These are phyloP conservation scores for Fusarium domesticum DNA, from an alignment of 2,329 filamentous ascomycete genomes.

Conservation along the genomic window DNA sequence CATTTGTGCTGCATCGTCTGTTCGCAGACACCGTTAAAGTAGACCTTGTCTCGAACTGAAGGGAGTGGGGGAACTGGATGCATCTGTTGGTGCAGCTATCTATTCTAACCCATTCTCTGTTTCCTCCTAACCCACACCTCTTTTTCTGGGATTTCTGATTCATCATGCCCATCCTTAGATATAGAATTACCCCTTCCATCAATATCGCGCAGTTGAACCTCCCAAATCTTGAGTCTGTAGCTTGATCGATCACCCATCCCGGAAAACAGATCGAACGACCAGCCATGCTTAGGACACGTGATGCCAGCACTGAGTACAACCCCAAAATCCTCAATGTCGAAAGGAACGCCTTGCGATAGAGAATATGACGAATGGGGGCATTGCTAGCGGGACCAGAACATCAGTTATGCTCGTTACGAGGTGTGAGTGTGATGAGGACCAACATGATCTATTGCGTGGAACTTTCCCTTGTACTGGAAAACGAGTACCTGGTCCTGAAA, in stretches of 20 bases:
- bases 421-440: slow-evolving; percentile 29
- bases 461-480: slow-evolving; percentile 59
- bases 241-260: slow-evolving; percentile 59
- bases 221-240: slow-evolving; percentile 63
- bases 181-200: background rate
- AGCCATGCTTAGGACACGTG: slow-evolving; percentile 65
- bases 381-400: slow-evolving; percentile 39
- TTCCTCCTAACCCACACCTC: slow-evolving; percentile 46
- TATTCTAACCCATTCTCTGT: slow-evolving; percentile 36
- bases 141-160: slow-evolving; percentile 13
- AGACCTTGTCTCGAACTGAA: too few relatives aligned
- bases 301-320: slow-evolving; percentile 60
- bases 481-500: slow-evolving; percentile 62
- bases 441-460: slow-evolving; percentile 69
- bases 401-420: background rate
- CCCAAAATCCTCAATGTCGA: slow-evolving; percentile 73
- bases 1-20: too few relatives aligned
- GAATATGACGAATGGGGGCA: slow-evolving; percentile 68
- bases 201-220: slow-evolving; percentile 51
- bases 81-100: too few relatives aligned
- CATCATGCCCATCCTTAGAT: background rate
- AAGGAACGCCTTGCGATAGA: slow-evolving; percentile 58
- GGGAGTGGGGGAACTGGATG: too few relatives aligned
- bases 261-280: slow-evolving; percentile 67
- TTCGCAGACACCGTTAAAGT: too few relatives aligned